A percentile compares a stretch with the other conserved stretches of the same genome.
Conservation (phyloP, 108 stramenopile genomes). For the Licmophora abbreviata region DNA sequence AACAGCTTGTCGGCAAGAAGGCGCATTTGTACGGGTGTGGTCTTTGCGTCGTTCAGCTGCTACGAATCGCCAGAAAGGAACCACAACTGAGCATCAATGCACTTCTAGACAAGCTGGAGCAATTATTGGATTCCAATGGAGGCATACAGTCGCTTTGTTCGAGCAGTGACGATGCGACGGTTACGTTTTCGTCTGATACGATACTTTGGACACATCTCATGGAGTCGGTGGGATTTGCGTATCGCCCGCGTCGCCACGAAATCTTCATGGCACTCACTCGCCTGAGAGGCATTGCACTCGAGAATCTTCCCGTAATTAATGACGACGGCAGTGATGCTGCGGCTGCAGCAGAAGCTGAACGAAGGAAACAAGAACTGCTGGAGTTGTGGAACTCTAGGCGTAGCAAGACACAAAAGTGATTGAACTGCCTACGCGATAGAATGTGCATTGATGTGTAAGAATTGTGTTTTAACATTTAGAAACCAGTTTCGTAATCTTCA, state of each 20-base stretch:
- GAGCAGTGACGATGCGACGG: not conserved
- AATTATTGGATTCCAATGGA: slow-evolving; percentile 24
- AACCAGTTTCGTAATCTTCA: not conserved
- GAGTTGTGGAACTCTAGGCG: slow-evolving; percentile 65
- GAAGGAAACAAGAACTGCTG: slow-evolving; percentile 47
- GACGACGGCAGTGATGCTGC: slow-evolving; percentile 35
- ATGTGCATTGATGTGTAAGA: not conserved
- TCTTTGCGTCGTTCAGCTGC: slow-evolving; percentile 62
- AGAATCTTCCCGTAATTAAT: slow-evolving; percentile 40
- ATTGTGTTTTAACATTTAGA: not conserved
- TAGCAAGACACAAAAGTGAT: slow-evolving; percentile 9
- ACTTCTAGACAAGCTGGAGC: slow-evolving; percentile 47
- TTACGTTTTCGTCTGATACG: slow-evolving; percentile 10
- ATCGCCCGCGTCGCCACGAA: slow-evolving; percentile 68
- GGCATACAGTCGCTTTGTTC: slow-evolving; percentile 13
- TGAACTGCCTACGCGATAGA: not conserved
- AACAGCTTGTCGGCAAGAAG: slow-evolving; percentile 67
- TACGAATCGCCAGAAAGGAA: slow-evolving; percentile 33
- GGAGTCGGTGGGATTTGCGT: slow-evolving; percentile 49
- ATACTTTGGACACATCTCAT: slow-evolving; percentile 27
- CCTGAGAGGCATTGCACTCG: slow-evolving; percentile 62
- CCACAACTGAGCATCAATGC: slow-evolving; percentile 42
- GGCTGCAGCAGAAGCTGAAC: slow-evolving; percentile 30
- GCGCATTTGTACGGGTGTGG: slow-evolving; percentile 74
- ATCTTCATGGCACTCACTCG: slow-evolving; percentile 75